These are phyloP conservation scores for Trichoderma koningiopsis DNA, from an alignment of 2,329 filamentous ascomycete species.

Conservation along the genomic window DNA sequence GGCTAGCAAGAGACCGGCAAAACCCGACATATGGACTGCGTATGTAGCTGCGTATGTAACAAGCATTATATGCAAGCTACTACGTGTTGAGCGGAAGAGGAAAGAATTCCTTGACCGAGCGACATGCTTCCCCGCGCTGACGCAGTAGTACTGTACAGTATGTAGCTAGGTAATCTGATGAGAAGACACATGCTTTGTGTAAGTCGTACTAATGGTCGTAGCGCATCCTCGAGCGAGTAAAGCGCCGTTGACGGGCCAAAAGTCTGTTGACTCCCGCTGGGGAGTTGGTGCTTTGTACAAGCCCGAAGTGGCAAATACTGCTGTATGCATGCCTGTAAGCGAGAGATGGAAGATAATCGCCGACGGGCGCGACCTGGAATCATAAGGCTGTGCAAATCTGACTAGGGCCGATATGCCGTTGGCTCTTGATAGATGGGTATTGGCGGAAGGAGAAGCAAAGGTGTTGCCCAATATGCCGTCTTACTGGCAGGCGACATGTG, in stretches of 20 bases:
- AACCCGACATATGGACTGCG: background rate
- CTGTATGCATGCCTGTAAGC: slow-evolving; percentile 4
- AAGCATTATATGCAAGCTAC: background rate
- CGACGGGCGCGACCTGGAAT: background rate
- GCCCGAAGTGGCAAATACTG: background rate
- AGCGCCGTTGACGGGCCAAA: background rate
- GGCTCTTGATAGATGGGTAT: background rate
- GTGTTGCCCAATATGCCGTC: background rate
- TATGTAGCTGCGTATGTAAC: background rate
- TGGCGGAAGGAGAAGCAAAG: background rate
- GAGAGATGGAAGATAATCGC: slow-evolving; percentile 6
- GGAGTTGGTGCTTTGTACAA: background rate
- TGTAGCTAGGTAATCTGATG: slow-evolving; percentile 3
- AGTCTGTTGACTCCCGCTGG: background rate
- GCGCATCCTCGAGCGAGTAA: background rate
- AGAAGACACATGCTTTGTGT: background rate
- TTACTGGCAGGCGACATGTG: background rate
- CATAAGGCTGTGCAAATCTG: slow-evolving; percentile 11
- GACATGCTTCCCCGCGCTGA: slow-evolving; percentile 24
- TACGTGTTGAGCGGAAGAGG: background rate
- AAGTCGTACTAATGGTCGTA: background rate
- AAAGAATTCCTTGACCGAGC: slow-evolving; percentile 5
- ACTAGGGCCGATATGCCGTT: background rate
- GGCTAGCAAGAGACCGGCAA: background rate
- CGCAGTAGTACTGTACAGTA: background rate